Evolutionary conservation across 2,329 filamentous ascomycete genomes (phyloP).

Genomic region (Myriosclerotinia duriaeana): DNA sequence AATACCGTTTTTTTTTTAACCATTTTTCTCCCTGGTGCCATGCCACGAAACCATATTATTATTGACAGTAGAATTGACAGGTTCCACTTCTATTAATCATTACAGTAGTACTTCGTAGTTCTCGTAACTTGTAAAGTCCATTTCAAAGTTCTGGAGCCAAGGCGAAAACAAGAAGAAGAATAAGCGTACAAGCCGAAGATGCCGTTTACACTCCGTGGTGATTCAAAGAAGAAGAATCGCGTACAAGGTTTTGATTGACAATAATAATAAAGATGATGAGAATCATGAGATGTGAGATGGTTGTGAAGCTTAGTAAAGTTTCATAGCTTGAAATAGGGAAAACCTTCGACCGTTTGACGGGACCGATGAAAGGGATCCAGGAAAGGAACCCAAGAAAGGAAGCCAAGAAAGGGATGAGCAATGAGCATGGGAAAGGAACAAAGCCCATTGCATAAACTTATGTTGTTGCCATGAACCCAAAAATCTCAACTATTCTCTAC

Average conservation of each 20-base stretch:
- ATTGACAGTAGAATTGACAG: no score
- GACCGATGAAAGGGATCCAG: not conserved
- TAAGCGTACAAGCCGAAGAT: not conserved
- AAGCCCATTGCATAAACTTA: conserved; percentile 9
- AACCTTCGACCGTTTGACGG: conserved; percentile 8
- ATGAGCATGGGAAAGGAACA: not conserved
- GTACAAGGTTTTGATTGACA: not conserved
- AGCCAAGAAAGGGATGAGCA: not conserved
- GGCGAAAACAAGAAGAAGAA: not conserved
- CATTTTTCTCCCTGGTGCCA: conserved; percentile 4
- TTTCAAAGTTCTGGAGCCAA: not conserved
- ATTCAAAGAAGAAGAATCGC: no score
- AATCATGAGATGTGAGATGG: no score
- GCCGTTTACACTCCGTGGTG: not conserved
- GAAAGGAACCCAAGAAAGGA: not conserved
- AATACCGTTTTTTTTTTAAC: no score
- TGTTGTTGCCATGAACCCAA: conserved; percentile 1
- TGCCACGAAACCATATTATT: conserved; percentile 9
- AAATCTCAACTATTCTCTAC: not conserved
- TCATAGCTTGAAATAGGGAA: not conserved
- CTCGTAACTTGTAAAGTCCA: no score
- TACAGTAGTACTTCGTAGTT: not conserved
- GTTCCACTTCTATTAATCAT: conserved; percentile 1
- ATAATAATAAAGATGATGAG: not conserved
- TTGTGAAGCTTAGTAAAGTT: not conserved